Evolutionary conservation across 805 yeast species (phyloP), one percentile per base, ranked within the genome.

Genomic region (Ascoidea rubescens): DNA sequence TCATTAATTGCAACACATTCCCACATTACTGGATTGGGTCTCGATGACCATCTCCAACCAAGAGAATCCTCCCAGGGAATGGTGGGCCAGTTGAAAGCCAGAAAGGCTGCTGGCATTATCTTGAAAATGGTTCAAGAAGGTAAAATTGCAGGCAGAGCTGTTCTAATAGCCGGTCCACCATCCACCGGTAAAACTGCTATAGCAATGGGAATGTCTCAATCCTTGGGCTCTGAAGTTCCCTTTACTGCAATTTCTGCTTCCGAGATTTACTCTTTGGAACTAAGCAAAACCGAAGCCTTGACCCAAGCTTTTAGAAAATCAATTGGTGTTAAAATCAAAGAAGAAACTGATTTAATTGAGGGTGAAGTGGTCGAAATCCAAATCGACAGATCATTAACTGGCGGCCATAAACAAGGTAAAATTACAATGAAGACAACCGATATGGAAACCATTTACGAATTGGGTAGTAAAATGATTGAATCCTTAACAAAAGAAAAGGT

Each of bases 331-430:
- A 84, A 86, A 65, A 95, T 93, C 66, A 89, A 86, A 64, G 99
- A 93, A 69, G 97, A 93, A 60, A 90, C 96, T 37, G 99, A 93
- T 68, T 80, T 93, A 52, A 91, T 93, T 59, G 98, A 93, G 71
- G 99, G 99, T 66, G 99, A 93, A 69, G 99, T 93, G 50, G 96
- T 93, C 44, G 99, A 93, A 69, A 86, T 88, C 63, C 96, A 87
- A 70, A 87, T 88, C 59, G 96, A 88, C 68, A 79, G 96, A 64
- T 84, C 95, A 30, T 79, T 93, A 53, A 86, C 96, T 7, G 99
- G 99, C 46, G 99, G 99, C 50, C 96, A 89, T 68, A 91, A 93
- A 65, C 98, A 95, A 68, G 98, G 99, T 47, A 93, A 93, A 69
- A 80, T 95, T 61, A 93, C 99, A 17, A 91, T 93, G 66, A 93